These are phyloP conservation scores for Jaltomata sinuosa DNA, from an alignment of 257 asterid genomes.

Conservation along the genomic window DNA sequence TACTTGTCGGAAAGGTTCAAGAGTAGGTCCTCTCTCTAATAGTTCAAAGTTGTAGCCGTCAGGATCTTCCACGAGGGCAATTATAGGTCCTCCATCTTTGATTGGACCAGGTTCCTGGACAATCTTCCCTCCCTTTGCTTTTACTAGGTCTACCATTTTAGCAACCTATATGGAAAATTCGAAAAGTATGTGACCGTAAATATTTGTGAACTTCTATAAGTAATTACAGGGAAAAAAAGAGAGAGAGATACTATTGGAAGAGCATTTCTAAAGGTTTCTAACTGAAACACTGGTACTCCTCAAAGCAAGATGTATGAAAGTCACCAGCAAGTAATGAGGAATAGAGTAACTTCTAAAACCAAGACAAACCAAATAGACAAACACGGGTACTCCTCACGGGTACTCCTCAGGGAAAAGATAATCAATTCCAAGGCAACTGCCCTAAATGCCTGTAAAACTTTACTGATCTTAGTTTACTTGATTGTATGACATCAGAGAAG, in stretches of 20 bases:
- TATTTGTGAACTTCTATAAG: not conserved
- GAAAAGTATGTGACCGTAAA: not conserved
- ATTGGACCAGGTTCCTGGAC: conserved; percentile 17
- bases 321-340: not conserved
- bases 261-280: not conserved
- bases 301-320: not conserved
- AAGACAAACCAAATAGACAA: not conserved
- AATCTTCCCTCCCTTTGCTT: conserved; percentile 33
- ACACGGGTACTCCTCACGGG: no score
- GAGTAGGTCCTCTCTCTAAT: conserved; percentile 23
- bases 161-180: conserved; percentile 21
- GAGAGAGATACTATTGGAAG: not conserved
- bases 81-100: conserved; percentile 14
- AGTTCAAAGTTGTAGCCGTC: conserved; percentile 39
- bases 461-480: not conserved
- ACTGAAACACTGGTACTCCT: not conserved
- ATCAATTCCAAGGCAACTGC: not conserved
- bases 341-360: not conserved
- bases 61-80: conserved; percentile 35
- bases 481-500: not conserved
- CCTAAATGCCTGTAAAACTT: not conserved
- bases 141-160: conserved; percentile 24
- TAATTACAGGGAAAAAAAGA: not conserved
- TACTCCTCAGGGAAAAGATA: not conserved
- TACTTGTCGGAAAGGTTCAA: conserved; percentile 34